Base-by-base conservation (phyloP, 768 basidiomycete genomes). In the Tricholoma furcatifolium region DNA sequence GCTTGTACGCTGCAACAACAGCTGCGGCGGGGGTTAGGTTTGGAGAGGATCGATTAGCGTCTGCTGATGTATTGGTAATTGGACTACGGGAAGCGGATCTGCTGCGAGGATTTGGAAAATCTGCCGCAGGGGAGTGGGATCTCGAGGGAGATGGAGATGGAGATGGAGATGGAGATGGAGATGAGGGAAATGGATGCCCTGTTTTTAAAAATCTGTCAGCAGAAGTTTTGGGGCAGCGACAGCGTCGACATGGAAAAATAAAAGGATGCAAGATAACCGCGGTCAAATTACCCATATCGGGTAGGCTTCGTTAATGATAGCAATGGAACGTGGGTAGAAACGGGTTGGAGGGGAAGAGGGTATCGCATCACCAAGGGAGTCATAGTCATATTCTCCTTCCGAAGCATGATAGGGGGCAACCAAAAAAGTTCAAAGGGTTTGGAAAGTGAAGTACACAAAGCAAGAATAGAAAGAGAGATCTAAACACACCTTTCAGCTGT, bases 1-100 rank as follows among this genome's bases (percentile, higher is more conserved):
- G 71, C 61, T 76, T 79, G 61, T 81, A 81, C 9, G 78, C 76
- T 32, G 71, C 71, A 2, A 67, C 76, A 32, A 81, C 73, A 0
- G 73, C 74, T 0, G 72, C 69, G 0, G 78, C 77, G 1, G 80
- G 77, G 1, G 80, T 80, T 20, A 79, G 65, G 4, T n/a, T 40
- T 6, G 62, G 31, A n/a, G 43, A 24, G n/a, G 38, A 21, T 54
- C 17, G 6, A 17, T 11, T 34, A 3, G 31, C 11, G 23, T 36
- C 50, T 21, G 34, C 6, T 2, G 21, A 20, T 23, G 51, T 32
- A 20, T 12, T 31, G 4, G 10, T 30, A 15, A 20, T 23, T 6
- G 48, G 34, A 2, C 43, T 54, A 14, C n/a, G 43, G 3, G 47
- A 27, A 0, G 17, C 23, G 9, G 47, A 42, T n/a, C 27, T 34